Evolutionary conservation across 2,329 filamentous ascomycete genomes (phyloP).

Genomic region (Epichloe coenophiala): DNA sequence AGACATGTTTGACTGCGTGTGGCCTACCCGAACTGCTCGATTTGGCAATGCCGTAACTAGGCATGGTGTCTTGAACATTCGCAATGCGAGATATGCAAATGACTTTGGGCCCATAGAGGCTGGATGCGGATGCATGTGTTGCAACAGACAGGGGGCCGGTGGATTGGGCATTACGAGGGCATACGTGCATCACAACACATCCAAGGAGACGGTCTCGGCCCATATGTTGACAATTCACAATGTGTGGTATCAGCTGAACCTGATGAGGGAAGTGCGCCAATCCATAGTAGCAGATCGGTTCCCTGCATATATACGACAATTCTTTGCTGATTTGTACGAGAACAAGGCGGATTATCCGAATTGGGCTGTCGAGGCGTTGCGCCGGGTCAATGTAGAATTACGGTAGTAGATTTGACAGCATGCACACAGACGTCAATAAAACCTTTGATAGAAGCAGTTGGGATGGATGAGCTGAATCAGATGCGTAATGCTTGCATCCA

Average conservation of each 20-base stretch:
- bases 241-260: conserved; percentile 75
- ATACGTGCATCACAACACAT: conserved; percentile 80
- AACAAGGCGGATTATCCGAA: conserved; percentile 53
- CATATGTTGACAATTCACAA: conserved; percentile 84
- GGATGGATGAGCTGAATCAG: no score
- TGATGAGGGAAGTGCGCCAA: conserved; percentile 65
- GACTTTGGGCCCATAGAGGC: conserved; percentile 79
- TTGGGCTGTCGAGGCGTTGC: conserved; percentile 76
- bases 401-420: conserved; percentile 3
- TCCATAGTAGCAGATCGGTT: conserved; percentile 73
- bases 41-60: conserved; percentile 91
- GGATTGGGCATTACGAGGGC: conserved; percentile 74
- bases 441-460: no score
- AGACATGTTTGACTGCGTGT: conserved; percentile 99
- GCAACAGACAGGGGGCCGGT: conserved; percentile 48
- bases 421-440: neutral
- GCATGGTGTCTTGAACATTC: conserved; percentile 69
- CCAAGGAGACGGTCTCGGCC: conserved; percentile 90
- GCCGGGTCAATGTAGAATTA: conserved; percentile 62
- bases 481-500: no score
- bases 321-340: conserved; percentile 62
- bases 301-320: conserved; percentile 62
- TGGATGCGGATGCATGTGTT: conserved; percentile 70
- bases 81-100: conserved; percentile 57
- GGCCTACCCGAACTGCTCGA: conserved; percentile 89